A percentile compares a stretch with the other conserved stretches of the same genome.
Conservation (phyloP, 2,329 filamentous ascomycete species). For the Ampelomyces quisqualis region DNA sequence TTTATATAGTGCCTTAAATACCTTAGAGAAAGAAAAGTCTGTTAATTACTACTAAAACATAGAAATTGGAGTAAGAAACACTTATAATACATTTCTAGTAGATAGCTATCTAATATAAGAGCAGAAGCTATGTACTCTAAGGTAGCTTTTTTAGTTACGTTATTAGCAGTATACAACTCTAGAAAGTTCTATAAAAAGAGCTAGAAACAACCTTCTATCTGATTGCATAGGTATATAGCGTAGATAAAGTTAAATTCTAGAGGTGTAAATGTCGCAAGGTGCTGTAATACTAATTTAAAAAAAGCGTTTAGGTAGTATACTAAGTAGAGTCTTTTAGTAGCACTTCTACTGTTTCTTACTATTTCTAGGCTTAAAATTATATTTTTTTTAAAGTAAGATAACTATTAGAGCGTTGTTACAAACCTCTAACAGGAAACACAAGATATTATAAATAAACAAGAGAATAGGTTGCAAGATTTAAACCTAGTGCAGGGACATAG, state of each 20-base stretch:
- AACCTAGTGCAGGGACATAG: too few species aligned
- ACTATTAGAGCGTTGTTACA: slow-evolving; percentile 2
- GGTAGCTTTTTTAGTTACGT: slow-evolving; percentile 4
- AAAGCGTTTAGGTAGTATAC: slow-evolving; percentile 10
- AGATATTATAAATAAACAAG: too few species aligned
- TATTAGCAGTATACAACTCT: slow-evolving; percentile 2
- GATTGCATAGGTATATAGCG: slow-evolving; percentile 6
- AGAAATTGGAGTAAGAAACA: slow-evolving; percentile 5
- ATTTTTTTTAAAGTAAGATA: slow-evolving; percentile 7
- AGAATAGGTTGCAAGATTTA: too few species aligned
- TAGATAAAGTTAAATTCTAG: slow-evolving; percentile 9
- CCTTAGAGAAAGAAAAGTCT: slow-evolving; percentile 3
- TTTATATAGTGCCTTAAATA: slow-evolving; percentile 7
- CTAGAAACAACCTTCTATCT: slow-evolving; percentile 7
- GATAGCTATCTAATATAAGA: slow-evolving; percentile 9
- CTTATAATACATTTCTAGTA: slow-evolving; percentile 12
- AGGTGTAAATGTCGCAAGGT: slow-evolving; percentile 2
- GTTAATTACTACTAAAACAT: not conserved
- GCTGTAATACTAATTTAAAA: slow-evolving; percentile 9
- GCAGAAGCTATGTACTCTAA: slow-evolving; percentile 9
- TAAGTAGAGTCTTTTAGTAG: slow-evolving; percentile 11
- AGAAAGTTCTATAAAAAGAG: slow-evolving; percentile 8
- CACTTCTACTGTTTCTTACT: slow-evolving; percentile 7
- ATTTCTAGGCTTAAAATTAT: slow-evolving; percentile 5
- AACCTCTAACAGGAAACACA: too few species aligned